A percentile compares a stretch with the other conserved stretches of the same genome.
Conservation (phyloP, 225 moss, liverwort and hornwort genomes). For the Physcomitrium patens region DNA sequence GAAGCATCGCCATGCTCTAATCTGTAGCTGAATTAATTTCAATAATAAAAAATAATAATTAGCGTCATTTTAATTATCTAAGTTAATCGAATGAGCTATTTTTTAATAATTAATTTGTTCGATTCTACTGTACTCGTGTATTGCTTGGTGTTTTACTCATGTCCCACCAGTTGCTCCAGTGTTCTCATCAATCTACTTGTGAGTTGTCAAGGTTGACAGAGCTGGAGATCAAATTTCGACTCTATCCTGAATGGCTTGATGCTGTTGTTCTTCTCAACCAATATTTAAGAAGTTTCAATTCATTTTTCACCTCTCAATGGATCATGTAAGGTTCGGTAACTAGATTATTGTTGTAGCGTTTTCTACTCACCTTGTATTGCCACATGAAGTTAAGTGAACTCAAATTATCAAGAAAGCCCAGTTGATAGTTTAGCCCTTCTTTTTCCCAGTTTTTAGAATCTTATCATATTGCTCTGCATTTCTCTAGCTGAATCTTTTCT, state of each 20-base stretch:
- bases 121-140: too few relatives aligned
- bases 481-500: too few relatives aligned
- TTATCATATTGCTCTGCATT: too few relatives aligned
- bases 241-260: conserved; percentile 22
- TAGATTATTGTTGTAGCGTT: not conserved
- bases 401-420: not conserved
- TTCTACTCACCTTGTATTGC: not conserved
- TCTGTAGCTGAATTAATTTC: not conserved
- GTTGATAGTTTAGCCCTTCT: not conserved
- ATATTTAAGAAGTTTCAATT: conserved; percentile 8
- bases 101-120: too few relatives aligned
- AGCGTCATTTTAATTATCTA: too few relatives aligned
- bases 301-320: conserved; percentile 24
- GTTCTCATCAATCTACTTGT: not conserved
- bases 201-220: conserved; percentile 28
- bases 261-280: conserved; percentile 16
- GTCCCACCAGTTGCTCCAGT: too few relatives aligned
- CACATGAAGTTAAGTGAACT: not conserved
- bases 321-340: too few relatives aligned
- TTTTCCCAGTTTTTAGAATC: conserved; percentile 12
- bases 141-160: too few relatives aligned
- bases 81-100: too few relatives aligned
- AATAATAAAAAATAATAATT: not conserved
- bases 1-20: not conserved
- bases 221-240: conserved; percentile 26